Evolutionary conservation across 768 basidiomycete genomes (phyloP), one percentile per base, ranked within the genome.

Genomic region (Xerocomellus amylosporus): DNA sequence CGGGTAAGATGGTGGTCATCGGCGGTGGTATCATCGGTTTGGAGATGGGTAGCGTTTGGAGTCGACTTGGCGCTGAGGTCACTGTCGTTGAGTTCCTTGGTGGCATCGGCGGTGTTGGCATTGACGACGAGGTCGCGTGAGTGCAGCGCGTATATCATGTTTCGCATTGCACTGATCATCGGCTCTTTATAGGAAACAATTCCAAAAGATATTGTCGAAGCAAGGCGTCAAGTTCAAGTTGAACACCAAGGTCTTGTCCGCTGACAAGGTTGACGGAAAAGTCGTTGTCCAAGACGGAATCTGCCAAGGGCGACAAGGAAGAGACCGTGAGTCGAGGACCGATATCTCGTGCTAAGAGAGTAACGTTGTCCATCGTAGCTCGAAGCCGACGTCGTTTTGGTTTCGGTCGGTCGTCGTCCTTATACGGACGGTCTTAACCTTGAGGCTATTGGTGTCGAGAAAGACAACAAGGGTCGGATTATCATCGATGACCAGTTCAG

Each of bases 41-140:
- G 47, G 97, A 99, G 77, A 86, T 98, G 82, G 93, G 97, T 47
- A 94, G 90, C 58, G 96, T 99, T 2, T 98, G 97, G 97, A 92
- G 89, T 72, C 85, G 97, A 31, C 80, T 98, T 4, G 97, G 97
- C 41, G 83, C 97, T 2, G 88, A 98, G 64, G 97, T 98, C 41
- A 96, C 93, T 1, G 94, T 98, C 37, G 94, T 99, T 45, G 96
- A 99, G 74, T 98, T 92, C 80, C 77, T 98, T 63, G 86, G 89
- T 39, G 83, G 80, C 30, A 96, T 98, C 60, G 92, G 93, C 31
- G 96, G 97, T 69, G 90, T 74, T 42, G 97, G 97, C 51, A 97
- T 99, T 66, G 96, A 98, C 66, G 93, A 87, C 58, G 96, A 98
- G 74, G 82, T 97, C 64, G 85, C 90, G 88, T 94, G 69, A 73